A percentile compares a stretch with the other conserved stretches of the same genome.
These are phyloP conservation scores for Cercospora sp. DNA, from an alignment of 2,329 filamentous ascomycete genomes.

Conservation along the genomic window DNA sequence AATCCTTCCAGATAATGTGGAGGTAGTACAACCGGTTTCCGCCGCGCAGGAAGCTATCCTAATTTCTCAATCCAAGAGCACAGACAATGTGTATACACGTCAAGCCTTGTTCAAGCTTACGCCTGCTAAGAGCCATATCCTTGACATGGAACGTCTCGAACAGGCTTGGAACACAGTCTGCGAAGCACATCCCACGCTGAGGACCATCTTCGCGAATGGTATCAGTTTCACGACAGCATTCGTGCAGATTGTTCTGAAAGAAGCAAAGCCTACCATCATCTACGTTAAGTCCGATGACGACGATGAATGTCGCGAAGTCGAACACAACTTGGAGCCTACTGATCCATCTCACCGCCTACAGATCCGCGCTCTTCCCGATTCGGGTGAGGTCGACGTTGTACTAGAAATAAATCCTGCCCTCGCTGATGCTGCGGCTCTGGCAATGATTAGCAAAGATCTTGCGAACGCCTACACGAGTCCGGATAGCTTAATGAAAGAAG, in stretches of 20 bases:
- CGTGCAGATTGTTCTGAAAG: background rate
- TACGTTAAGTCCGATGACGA: background rate
- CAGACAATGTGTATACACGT: background rate
- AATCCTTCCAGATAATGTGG: background rate
- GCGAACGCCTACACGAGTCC: background rate
- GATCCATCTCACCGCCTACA: background rate
- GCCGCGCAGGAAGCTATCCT: background rate
- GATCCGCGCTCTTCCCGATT: background rate
- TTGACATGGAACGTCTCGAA: background rate
- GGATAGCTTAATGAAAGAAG: background rate
- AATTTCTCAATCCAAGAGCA: background rate
- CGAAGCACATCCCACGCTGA: background rate
- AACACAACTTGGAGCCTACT: background rate
- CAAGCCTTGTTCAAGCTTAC: background rate
- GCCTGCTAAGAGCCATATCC: background rate
- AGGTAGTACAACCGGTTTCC: background rate
- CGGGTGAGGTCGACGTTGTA: background rate
- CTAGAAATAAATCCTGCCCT: background rate
- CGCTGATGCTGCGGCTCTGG: background rate
- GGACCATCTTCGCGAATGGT: background rate
- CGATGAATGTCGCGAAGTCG: background rate
- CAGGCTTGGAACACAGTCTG: background rate
- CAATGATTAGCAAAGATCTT: background rate
- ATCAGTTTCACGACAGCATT: background rate
- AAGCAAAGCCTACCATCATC: background rate